These are phyloP conservation scores for Lepidium didymum DNA, from an alignment of 345 rosid genomes.

Conservation along the genomic window DNA sequence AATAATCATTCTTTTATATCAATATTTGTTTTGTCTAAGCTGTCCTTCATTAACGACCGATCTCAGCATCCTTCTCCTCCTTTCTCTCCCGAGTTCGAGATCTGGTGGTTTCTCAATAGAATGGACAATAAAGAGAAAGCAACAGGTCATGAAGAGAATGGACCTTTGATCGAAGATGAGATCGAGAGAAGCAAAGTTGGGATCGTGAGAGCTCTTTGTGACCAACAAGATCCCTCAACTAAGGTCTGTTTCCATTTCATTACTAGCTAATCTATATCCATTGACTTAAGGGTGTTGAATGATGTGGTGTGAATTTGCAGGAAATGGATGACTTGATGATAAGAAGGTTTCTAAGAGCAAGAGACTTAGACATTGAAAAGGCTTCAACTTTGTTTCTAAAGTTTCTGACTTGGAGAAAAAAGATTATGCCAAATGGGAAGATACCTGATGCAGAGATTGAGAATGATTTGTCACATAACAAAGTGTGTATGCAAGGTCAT, in stretches of 20 bases:
- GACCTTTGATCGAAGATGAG: conserved; percentile 37
- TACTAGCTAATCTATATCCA: too few species aligned
- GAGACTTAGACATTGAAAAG: conserved; percentile 81
- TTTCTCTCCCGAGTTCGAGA: background rate
- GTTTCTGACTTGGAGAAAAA: conserved; percentile 64
- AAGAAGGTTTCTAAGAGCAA: conserved; percentile 78
- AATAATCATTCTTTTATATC: background rate
- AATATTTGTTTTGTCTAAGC: background rate
- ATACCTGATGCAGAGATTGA: conserved; percentile 50
- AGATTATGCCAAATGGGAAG: conserved; percentile 48
- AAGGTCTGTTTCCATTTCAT: conserved; percentile 35
- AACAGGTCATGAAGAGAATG: background rate
- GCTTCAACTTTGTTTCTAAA: conserved; percentile 64
- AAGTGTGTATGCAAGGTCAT: conserved; percentile 64
- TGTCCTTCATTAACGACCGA: background rate
- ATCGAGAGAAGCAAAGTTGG: conserved; percentile 67
- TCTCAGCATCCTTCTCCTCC: background rate
- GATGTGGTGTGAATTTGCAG: conserved; percentile 22
- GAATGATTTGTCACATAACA: conserved; percentile 55
- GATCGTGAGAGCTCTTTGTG: conserved; percentile 71
- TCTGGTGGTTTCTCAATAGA: conserved; percentile 2
- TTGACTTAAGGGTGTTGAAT: too few species aligned
- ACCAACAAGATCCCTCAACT: conserved; percentile 66
- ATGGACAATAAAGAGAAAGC: conserved; percentile 12
- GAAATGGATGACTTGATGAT: conserved; percentile 73